Conservation (phyloP, 345 rosid species). For the Excoecaria cochinchinensis region DNA sequence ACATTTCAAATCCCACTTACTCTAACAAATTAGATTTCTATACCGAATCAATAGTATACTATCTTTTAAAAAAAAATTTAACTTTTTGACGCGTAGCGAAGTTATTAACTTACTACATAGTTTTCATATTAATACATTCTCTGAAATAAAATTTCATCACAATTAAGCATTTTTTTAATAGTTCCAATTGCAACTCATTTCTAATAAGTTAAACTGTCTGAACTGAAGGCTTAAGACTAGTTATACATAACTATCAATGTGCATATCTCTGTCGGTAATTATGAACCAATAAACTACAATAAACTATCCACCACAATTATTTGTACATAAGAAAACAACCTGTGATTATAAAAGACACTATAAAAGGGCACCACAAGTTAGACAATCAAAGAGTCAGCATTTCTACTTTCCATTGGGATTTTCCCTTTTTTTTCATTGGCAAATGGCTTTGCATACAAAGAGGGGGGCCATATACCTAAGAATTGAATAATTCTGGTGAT, state of each 20-base stretch:
- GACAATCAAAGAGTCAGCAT: neutral
- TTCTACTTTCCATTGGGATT: neutral
- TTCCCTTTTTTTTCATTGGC: neutral
- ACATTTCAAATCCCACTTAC: neutral
- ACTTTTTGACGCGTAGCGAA: too few relatives aligned
- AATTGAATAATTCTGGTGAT: conserved; percentile 13
- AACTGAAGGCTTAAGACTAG: neutral
- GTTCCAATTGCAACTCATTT: too few relatives aligned
- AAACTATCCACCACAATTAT: neutral
- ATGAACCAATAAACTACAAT: neutral
- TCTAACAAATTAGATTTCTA: too few relatives aligned
- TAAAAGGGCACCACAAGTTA: conserved; percentile 14
- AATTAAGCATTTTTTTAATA: too few relatives aligned
- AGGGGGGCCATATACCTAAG: neutral
- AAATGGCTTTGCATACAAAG: too few relatives aligned
- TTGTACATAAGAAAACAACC: neutral
- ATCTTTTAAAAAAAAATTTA: too few relatives aligned
- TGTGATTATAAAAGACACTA: conserved; percentile 11
- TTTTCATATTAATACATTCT: too few relatives aligned
- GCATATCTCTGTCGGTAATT: neutral
- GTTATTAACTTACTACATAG: too few relatives aligned
- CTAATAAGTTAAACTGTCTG: too few relatives aligned
- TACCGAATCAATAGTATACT: too few relatives aligned
- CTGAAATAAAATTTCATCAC: too few relatives aligned
- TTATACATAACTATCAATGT: neutral